Base-by-base conservation (phyloP, 805 yeast genomes). In the Vanderwaltozyma verrucispora region DNA sequence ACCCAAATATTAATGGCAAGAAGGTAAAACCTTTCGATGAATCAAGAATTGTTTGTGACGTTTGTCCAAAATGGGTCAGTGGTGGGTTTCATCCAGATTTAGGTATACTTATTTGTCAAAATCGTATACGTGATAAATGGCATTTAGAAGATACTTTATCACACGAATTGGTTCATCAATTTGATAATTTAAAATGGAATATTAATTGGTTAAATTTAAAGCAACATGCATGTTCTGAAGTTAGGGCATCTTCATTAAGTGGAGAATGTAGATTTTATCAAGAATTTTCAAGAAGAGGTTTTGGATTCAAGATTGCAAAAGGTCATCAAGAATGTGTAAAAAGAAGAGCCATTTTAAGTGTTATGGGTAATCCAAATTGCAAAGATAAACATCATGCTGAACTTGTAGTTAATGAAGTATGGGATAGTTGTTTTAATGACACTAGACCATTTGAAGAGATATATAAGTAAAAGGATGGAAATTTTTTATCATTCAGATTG, bases 181-280 rank as follows among this genome's bases (percentile, higher is more conserved):
- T 85, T 60, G 98, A 92, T 61, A 79, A 87, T 53, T 66, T 84
- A 46, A 80, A 86, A 58, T 92, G 92, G 67, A 67, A 85, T 38
- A 87, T 92, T 2, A 85, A 92, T 59, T 82, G 95, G 81, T 53
- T 70, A 39, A 75, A 89, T 59, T 64, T 92, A 53, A 74, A 76
- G 51, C 98, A 92, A 54, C 97, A 89, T 56, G 98, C 98, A 1
- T 92, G 98, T 59, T 80, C 96, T 1, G 98, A 92, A 59, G 85
- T 92, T 36, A 69, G 98, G 42, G 98, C 98, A 0, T 80, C 94
- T 10, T 79, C 86, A 47, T 67, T 92, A 17, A 81, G 94, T 54
- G 98, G 98, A 6, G 98, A 92, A 55, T 92, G 98, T 62, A 72
- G 97, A 21, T 76, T 89, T 49, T 73, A 80, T 75, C 83, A 82